Percentiles rank a stretch among this genome's conserved stretches.
phyloP scores from a whole-genome alignment of 352 stramenopile genomes.

The Phytophthora niederhauseri region DNA sequence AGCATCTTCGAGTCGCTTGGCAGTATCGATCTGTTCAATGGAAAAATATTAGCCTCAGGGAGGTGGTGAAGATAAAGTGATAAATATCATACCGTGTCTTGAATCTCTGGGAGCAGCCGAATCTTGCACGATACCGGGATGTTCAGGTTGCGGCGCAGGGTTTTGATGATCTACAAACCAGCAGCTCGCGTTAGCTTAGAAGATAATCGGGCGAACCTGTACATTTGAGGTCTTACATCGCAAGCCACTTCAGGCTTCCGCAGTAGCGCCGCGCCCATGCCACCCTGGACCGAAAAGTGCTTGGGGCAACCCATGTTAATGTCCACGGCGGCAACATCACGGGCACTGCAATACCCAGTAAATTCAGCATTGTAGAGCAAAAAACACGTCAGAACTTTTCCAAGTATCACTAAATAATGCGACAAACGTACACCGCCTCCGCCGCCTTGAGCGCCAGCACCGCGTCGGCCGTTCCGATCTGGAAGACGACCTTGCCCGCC shows the following conservation, averaged over 20 bases:
- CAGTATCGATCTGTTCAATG: conserved; percentile 61
- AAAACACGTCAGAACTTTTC: neutral
- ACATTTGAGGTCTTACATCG: conserved; percentile 51
- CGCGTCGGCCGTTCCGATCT: conserved; percentile 87
- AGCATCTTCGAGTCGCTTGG: conserved; percentile 64
- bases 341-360: conserved; percentile 38
- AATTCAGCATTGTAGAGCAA: neutral
- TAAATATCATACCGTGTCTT: conserved; percentile 58
- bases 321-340: conserved; percentile 92
- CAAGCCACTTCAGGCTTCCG: conserved; percentile 88
- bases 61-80: neutral
- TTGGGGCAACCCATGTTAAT: conserved; percentile 97
- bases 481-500: conserved; percentile 84
- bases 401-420: neutral
- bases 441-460: conserved; percentile 79
- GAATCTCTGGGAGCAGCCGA: conserved; percentile 65
- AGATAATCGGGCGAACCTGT: neutral
- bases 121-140: conserved; percentile 92
- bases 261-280: conserved; percentile 92
- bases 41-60: neutral
- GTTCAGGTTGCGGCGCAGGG: conserved; percentile 74
- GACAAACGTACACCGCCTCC: conserved; percentile 56
- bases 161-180: conserved; percentile 74
- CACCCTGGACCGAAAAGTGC: conserved; percentile 92
- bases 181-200: neutral